These are phyloP conservation scores for Aspergillus luchuensis DNA, from an alignment of 2,329 filamentous ascomycete genomes.

Conservation along the genomic window DNA sequence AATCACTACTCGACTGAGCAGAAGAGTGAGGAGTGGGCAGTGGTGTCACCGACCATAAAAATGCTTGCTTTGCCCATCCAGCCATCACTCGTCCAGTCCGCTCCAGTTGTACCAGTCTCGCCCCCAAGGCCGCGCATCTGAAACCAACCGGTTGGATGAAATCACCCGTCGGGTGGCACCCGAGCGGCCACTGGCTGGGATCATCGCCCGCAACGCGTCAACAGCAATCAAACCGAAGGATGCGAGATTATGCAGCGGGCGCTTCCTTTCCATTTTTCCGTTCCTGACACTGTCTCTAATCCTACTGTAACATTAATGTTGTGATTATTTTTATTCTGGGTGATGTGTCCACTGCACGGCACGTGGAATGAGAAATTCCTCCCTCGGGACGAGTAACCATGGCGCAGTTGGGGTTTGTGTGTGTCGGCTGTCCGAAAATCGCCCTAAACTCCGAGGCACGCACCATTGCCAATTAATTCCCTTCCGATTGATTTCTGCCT, in stretches of 20 bases:
- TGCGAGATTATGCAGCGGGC: background rate
- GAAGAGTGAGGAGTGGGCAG: background rate
- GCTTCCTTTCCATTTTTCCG: too few relatives aligned
- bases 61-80: background rate
- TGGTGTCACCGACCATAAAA: background rate
- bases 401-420: background rate
- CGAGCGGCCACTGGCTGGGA: background rate
- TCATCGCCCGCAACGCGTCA: background rate
- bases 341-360: background rate
- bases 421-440: background rate
- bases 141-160: background rate
- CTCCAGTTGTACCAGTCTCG: background rate
- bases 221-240: background rate
- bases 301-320: too few relatives aligned
- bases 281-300: too few relatives aligned
- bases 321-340: background rate
- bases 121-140: background rate
- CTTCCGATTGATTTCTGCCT: background rate
- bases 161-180: background rate
- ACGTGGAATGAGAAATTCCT: background rate
- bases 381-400: background rate
- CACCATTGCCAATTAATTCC: background rate
- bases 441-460: background rate
- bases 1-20: background rate
- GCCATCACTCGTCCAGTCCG: background rate